Evolutionary conservation across 2,329 filamentous ascomycete genomes (phyloP).

Genomic region (Amesomyces nigricolor): DNA sequence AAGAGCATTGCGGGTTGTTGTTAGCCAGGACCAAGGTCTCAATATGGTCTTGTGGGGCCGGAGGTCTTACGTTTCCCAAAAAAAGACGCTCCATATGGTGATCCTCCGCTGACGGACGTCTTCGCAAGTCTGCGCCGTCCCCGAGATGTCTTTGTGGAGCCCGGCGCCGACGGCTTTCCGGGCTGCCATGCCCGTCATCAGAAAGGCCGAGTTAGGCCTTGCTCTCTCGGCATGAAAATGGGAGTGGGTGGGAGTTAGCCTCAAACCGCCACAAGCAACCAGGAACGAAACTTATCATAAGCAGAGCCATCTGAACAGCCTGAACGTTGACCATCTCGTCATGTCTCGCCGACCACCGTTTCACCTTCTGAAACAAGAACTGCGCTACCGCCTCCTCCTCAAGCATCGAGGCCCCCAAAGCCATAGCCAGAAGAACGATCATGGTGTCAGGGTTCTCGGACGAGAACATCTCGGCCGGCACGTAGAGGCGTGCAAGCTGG

Average conservation of each 20-base stretch:
- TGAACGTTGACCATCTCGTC: conserved; percentile 7
- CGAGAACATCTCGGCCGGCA: background rate
- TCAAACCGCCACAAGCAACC: background rate
- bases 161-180: conserved; percentile 4
- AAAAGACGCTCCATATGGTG: background rate
- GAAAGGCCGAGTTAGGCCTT: conserved; percentile 1
- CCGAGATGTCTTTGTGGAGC: conserved; percentile 3
- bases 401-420: conserved; percentile 1
- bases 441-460: conserved; percentile 1
- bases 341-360: background rate
- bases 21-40: background rate
- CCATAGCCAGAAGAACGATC: conserved; percentile 1
- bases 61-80: conserved; percentile 1
- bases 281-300: conserved; percentile 3
- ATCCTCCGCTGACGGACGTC: conserved; percentile 1
- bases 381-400: background rate
- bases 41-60: background rate
- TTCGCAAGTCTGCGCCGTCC: background rate
- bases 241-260: background rate
- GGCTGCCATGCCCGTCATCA: conserved; percentile 2
- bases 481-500: background rate
- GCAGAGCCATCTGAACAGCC: conserved; percentile 2
- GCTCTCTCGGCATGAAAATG: conserved; percentile 3
- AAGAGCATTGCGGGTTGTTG: background rate
- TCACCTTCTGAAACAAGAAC: conserved; percentile 2